Evolutionary conservation across 176 grass and related monocot genomes (phyloP), one percentile per base, ranked within the genome.

Genomic region (Olyra latifolia): DNA sequence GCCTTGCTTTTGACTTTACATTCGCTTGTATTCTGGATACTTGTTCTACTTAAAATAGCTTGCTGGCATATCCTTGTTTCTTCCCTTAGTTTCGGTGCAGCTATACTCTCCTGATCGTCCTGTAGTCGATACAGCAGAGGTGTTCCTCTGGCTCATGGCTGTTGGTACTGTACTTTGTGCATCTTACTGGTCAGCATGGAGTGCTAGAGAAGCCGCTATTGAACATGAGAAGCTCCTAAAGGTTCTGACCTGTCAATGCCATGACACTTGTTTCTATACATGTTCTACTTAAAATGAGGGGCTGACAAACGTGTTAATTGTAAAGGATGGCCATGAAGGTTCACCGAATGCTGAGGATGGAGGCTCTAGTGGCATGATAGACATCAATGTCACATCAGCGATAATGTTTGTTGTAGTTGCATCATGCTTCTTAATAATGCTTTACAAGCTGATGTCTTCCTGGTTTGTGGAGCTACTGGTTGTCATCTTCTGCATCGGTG

Each of bases 101-200:
- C 67, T 94, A 13, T 98, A 98, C 70, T 98, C 95, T 82, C 95
- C 95, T 72, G 90, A 94, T 76, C 92, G 95, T 32, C 95, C 95
- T 11, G 79, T 84, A 44, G 92, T 98, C 7, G 95, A 98, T 84
- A 93, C 90, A 3, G 95, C 95, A 7, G 95, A 98, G 80, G 95
- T 94, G 2, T 98, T 98, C 86, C 92, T 98, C 14, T 98, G 95
- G 95, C 88, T 98, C 66, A 98, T 98, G 95, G 95, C 95, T 61
- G 86, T 98, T 53, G 95, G 95, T 76, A 98, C 95, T 30, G 91
- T 98, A 68, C 76, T 98, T 38, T 94, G 95, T 81, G 92, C 95
- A 56, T 94, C 88, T 17, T 97, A 97, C 91, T 97, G 95, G 95
- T 94, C 95, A 13, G 91, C 95, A 20, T 97, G 89, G 86, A 97